Evolutionary conservation across 192 early-diverging fungal species (phyloP).

Genomic region (Backusella sp.): DNA sequence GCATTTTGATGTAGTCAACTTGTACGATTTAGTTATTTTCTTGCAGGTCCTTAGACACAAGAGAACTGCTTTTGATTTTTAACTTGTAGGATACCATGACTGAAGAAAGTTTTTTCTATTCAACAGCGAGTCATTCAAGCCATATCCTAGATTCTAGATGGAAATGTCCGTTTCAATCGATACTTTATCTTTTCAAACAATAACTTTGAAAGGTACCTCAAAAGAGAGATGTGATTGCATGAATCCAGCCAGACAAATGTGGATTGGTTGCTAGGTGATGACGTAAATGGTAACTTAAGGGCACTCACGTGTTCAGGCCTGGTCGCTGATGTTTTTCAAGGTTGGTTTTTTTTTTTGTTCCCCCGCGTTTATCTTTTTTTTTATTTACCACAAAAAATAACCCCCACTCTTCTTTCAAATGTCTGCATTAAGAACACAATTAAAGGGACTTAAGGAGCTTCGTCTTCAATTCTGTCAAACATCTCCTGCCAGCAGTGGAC

Average conservation of each 20-base stretch:
- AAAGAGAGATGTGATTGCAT: not conserved
- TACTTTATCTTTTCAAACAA: no score
- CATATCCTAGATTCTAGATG: no score
- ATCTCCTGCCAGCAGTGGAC: conserved; percentile 70
- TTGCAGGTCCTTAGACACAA: no score
- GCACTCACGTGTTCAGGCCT: not conserved
- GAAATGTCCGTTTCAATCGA: no score
- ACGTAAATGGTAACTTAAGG: not conserved
- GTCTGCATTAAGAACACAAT: conserved; percentile 36
- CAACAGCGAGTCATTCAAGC: no score
- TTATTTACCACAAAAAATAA: not conserved
- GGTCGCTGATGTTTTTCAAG: not conserved
- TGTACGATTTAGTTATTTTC: no score
- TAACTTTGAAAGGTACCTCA: no score
- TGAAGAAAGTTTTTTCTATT: no score
- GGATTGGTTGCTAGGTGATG: not conserved
- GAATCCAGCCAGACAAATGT: not conserved
- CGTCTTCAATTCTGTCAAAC: conserved; percentile 89
- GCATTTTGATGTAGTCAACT: no score
- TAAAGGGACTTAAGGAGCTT: conserved; percentile 82
- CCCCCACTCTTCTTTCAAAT: conserved; percentile 11
- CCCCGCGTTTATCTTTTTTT: conserved; percentile 2
- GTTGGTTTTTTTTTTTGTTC: conserved; percentile 1
- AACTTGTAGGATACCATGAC: no score
- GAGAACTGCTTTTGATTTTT: no score